These are phyloP conservation scores for Ophiostoma sp. DNA, from an alignment of 2,329 filamentous ascomycete genomes.

Conservation along the genomic window DNA sequence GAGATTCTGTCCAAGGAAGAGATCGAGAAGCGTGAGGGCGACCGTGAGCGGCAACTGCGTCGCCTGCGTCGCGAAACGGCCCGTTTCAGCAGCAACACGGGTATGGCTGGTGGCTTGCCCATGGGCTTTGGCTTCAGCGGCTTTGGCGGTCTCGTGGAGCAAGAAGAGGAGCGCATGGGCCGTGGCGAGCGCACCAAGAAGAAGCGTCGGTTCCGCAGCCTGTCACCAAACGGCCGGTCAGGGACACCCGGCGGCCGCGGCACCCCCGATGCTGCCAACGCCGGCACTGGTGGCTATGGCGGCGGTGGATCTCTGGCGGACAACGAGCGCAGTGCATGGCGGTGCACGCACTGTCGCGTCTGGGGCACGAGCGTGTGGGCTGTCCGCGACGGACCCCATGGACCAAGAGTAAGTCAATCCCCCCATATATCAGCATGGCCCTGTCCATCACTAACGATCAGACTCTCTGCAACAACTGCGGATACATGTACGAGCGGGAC, in stretches of 20 bases:
- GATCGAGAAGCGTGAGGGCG: slow-evolving; percentile 93
- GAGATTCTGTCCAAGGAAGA: slow-evolving; percentile 86
- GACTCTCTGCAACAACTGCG: slow-evolving; percentile 91
- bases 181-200: slow-evolving; percentile 91
- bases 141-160: slow-evolving; percentile 47
- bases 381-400: slow-evolving; percentile 82
- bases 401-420: slow-evolving; percentile 62
- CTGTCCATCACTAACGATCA: slow-evolving; percentile 32
- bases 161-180: slow-evolving; percentile 78
- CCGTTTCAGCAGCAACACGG: slow-evolving; percentile 78
- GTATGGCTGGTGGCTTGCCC: slow-evolving; percentile 71
- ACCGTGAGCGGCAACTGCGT: slow-evolving; percentile 84
- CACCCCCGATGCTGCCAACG: slow-evolving; percentile 66
- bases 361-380: slow-evolving; percentile 93
- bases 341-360: slow-evolving; percentile 79
- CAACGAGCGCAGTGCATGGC: slow-evolving; percentile 74
- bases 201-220: slow-evolving; percentile 83
- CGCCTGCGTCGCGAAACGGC: slow-evolving; percentile 85
- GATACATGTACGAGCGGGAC: slow-evolving; percentile 80
- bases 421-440: slow-evolving; percentile 9
- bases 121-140: slow-evolving; percentile 39
- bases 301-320: slow-evolving; percentile 63
- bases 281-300: slow-evolving; percentile 57
- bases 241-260: slow-evolving; percentile 65
- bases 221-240: slow-evolving; percentile 70